Conservation (phyloP, 139 green algal species). For the Coelastrella sp. region DNA sequence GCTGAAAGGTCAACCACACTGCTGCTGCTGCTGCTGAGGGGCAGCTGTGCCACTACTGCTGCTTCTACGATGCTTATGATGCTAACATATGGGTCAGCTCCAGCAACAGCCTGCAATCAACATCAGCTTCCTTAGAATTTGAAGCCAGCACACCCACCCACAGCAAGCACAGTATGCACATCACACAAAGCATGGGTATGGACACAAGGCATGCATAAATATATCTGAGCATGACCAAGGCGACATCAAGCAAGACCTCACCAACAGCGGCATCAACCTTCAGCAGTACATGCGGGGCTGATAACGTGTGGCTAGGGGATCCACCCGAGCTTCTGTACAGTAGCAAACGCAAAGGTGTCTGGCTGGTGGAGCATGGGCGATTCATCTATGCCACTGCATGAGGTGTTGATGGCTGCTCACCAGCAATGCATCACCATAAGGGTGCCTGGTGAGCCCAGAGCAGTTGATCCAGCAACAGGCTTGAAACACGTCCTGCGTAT, state of each 20-base stretch:
- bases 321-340: too few species aligned
- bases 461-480: constrained; percentile 59
- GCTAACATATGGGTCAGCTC: constrained; percentile 58
- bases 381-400: background rate
- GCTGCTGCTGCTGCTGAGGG: constrained; percentile 50
- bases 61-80: constrained; percentile 78
- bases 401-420: constrained; percentile 35
- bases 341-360: too few species aligned
- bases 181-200: too few species aligned
- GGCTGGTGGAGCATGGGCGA: too few species aligned
- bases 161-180: background rate
- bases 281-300: too few species aligned
- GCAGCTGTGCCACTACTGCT: constrained; percentile 59
- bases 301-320: too few species aligned
- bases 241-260: background rate
- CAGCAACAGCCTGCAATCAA: constrained; percentile 64
- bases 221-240: too few species aligned
- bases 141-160: too few species aligned
- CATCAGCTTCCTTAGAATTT: background rate
- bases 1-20: constrained; percentile 60
- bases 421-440: constrained; percentile 68
- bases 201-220: too few species aligned
- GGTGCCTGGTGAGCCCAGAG: constrained; percentile 36
- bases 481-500: background rate
- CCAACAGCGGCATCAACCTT: too few species aligned